Conservation (phyloP, 75 land plant genomes). For the Picea glauca region DNA sequence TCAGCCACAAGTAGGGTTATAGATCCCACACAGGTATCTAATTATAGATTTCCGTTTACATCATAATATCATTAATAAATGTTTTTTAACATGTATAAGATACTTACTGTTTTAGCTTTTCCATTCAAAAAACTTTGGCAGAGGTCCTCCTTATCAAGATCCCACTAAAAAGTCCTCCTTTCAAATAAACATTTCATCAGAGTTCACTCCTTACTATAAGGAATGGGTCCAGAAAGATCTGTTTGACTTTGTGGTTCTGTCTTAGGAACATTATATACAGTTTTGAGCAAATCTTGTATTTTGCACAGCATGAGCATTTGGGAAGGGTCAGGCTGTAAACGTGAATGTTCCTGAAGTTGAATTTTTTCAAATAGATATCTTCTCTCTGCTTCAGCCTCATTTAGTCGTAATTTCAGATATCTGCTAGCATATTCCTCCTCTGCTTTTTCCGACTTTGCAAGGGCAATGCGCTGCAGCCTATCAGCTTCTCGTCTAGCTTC, state of each 20-base stretch:
- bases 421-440: constrained; percentile 93
- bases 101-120: too few relatives aligned
- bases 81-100: too few relatives aligned
- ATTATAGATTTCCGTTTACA: too few relatives aligned
- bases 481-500: constrained; percentile 92
- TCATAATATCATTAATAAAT: too few relatives aligned
- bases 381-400: constrained; percentile 93
- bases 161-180: too few relatives aligned
- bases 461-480: constrained; percentile 80
- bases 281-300: constrained; percentile 62
- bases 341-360: constrained; percentile 67
- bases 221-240: constrained; percentile 8
- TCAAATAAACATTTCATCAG: too few relatives aligned
- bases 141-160: too few relatives aligned
- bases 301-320: constrained; percentile 50
- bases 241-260: constrained; percentile 1
- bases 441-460: constrained; percentile 84
- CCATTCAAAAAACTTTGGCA: too few relatives aligned
- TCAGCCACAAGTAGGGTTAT: too few relatives aligned
- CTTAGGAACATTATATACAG: constrained; percentile 32
- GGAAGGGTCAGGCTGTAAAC: constrained; percentile 37
- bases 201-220: not conserved
- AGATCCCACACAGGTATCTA: too few relatives aligned
- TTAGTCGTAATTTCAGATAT: constrained; percentile 73
- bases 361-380: constrained; percentile 87